Percentiles rank a stretch among this genome's conserved stretches.
Conservation (phyloP, 768 basidiomycete genomes). For the Rhodosporidiobolus odoratus region DNA sequence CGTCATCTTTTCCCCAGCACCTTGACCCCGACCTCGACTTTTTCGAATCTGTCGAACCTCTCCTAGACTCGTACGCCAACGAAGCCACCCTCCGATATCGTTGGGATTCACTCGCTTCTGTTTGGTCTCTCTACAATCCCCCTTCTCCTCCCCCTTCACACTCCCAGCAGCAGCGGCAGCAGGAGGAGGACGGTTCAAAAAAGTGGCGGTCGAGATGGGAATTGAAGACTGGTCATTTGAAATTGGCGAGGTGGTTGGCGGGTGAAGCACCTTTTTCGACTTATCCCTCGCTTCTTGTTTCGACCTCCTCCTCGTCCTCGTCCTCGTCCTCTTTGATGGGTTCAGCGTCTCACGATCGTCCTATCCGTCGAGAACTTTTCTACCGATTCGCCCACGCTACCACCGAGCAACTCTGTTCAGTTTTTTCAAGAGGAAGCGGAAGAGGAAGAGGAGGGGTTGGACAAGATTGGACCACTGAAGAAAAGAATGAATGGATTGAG, state of each 20-base stretch:
- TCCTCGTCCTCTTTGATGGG: no score
- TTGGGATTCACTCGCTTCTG: constrained; percentile 10
- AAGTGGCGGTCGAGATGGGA: background rate
- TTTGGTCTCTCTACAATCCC: background rate
- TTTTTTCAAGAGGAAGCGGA: no score
- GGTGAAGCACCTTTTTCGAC: constrained; percentile 18
- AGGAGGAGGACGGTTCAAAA: no score
- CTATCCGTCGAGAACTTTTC: no score
- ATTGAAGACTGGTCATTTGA: background rate
- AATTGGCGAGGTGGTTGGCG: constrained; percentile 18
- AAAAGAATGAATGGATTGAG: constrained; percentile 3
- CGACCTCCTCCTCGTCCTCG: background rate
- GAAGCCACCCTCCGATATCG: constrained; percentile 4
- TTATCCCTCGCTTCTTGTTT: background rate
- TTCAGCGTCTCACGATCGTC: no score
- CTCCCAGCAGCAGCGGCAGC: no score
- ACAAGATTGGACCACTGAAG: background rate
- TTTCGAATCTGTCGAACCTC: no score
- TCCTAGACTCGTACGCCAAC: background rate
- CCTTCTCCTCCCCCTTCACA: no score
- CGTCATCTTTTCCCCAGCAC: background rate
- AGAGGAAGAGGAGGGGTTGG: background rate
- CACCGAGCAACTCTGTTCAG: no score
- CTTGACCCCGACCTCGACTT: background rate
- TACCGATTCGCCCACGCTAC: no score